Conservation (phyloP, 2,329 filamentous ascomycete species). For the Aspergillus fumigatus region DNA sequence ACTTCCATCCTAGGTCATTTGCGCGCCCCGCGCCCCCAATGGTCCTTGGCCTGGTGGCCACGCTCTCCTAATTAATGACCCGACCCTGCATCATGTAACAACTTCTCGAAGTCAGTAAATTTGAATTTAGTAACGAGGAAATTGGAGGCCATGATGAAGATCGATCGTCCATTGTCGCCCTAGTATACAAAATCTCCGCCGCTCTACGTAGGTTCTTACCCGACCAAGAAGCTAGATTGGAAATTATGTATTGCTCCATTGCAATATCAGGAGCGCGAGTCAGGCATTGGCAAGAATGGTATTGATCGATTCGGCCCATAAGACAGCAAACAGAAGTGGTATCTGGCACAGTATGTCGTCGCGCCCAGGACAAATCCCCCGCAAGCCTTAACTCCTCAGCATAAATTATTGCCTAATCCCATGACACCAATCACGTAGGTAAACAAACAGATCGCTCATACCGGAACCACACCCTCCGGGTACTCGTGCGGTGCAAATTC, state of each 20-base stretch:
- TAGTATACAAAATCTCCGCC: not conserved
- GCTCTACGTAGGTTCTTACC: not conserved
- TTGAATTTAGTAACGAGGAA: not conserved
- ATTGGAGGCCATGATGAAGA: not conserved
- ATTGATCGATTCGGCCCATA: not conserved
- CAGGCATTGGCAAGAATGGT: not conserved
- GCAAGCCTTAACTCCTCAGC: not conserved
- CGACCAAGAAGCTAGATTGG: not conserved
- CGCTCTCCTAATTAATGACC: not conserved
- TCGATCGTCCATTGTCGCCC: not conserved
- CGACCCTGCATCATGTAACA: not conserved
- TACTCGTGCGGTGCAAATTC: slow-evolving; percentile 33
- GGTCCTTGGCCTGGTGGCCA: not conserved
- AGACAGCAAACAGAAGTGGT: not conserved
- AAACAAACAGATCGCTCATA: not conserved
- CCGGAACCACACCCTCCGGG: slow-evolving; percentile 20
- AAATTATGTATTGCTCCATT: not conserved
- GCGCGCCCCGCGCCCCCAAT: not conserved
- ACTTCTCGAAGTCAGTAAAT: not conserved
- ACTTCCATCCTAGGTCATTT: not conserved
- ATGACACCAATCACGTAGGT: not conserved
- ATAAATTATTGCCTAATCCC: not conserved
- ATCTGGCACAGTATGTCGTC: not conserved
- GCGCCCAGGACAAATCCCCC: not conserved
- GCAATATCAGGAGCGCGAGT: not conserved